Base-by-base conservation (phyloP, 139 green algal genomes). In the Coelastrella sp. region DNA sequence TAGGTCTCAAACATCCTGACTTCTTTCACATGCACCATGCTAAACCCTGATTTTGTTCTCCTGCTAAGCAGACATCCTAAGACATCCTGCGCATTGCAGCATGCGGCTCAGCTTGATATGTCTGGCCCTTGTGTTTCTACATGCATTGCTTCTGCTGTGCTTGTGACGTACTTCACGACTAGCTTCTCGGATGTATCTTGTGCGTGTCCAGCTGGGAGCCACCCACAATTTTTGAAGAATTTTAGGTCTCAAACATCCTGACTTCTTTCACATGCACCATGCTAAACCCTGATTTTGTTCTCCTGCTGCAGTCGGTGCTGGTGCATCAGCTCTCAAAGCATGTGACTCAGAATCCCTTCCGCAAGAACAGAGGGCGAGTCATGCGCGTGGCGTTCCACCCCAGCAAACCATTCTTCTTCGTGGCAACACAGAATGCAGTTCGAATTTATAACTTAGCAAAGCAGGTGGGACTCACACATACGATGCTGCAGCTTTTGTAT, bases 371-470 rank as follows among this genome's bases (percentile, higher is more conserved):
- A 17, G 98, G 98, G 14, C 92, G 95, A 10, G 96, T 99, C 73
- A 80, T 92, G 73, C 83, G 89, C 10, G 97, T 96, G 73, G 83
- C 95, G 13, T 99, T 99, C 94, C 98, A 99, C 94, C 98, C 98
- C 5, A 83, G 91, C 61, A 98, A 98, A 90, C 96, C 98, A 64
- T 98, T 99, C 94, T 97, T 99, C 87, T 99, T 99, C 57, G 97
- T 99, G 82, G 97, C 97, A 73, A 98, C 96, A 4, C 94, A 98
- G 87, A 98, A 98, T 83, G 92, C 96, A 60, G 94, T 98, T 11
- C 95, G 98, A 20, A 91, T 99, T 11, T 99, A 99, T 95, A 98
- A 99, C 91, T 93, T 99, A 64, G 95, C 95, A 57, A 97, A 98
- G 95, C 97, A 98, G 92, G 92, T 92, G 73, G 90, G 65, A 32